A percentile compares a stretch with the other conserved stretches of the same genome.
Evolutionary conservation across 495 filamentous ascomycete genomes (phyloP).

Genomic region (Eremomyces bilateralis): DNA sequence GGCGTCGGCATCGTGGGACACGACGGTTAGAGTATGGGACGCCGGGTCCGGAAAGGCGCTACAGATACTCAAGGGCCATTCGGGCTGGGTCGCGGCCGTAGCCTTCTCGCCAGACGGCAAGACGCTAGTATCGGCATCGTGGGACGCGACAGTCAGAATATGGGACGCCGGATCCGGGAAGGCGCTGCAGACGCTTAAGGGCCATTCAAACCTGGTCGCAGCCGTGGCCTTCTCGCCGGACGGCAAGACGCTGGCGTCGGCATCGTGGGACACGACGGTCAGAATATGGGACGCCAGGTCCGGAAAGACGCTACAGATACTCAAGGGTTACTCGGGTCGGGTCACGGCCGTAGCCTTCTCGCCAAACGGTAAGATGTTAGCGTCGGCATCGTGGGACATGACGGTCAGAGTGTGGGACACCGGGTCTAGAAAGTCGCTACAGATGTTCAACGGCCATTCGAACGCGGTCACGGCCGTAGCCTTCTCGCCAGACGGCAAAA

Average conservation of each 20-base stretch:
- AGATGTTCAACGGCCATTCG: constrained; percentile 66
- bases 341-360: constrained; percentile 5
- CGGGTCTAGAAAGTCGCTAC: constrained; percentile 52
- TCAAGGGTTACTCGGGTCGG: constrained; percentile 6
- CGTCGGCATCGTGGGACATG: not conserved
- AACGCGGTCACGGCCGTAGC: constrained; percentile 76
- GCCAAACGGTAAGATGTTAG: constrained; percentile 2
- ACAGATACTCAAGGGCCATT: too few species aligned
- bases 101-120: not conserved
- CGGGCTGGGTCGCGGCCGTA: not conserved
- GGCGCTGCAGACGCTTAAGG: not conserved
- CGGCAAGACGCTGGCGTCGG: constrained; percentile 1
- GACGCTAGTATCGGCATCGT: not conserved
- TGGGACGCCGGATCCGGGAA: too few species aligned
- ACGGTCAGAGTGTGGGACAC: not conserved
- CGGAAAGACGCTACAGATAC: not conserved
- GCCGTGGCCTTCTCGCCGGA: constrained; percentile 1
- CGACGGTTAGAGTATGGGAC: too few species aligned
- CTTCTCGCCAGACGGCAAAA: constrained; percentile 48
- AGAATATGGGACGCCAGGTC: not conserved
- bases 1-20: constrained; percentile 1
- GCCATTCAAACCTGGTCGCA: constrained; percentile 2
- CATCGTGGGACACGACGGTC: not conserved
- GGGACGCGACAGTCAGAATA: too few species aligned
- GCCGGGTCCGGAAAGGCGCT: too few species aligned